Evolutionary conservation across 345 rosid species (phyloP).

Genomic region (Melaleuca alternifolia): DNA sequence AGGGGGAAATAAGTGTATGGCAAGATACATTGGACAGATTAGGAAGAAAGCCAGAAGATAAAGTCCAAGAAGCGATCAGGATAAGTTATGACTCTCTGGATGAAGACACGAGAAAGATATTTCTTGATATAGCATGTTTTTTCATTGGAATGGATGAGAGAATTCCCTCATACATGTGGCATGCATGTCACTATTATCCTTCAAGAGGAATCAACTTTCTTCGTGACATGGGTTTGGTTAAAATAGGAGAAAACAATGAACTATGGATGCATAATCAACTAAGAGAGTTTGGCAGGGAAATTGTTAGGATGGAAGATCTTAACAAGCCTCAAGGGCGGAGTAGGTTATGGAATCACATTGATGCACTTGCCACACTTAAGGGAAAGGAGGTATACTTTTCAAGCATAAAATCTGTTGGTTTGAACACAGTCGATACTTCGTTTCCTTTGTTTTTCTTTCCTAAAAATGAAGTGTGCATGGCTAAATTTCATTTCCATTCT

Average conservation of each 20-base stretch:
- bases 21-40: background rate
- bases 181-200: background rate
- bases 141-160: background rate
- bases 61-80: background rate
- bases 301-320: background rate
- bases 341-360: slow-evolving; percentile 1
- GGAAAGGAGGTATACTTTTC: background rate
- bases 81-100: background rate
- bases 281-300: background rate
- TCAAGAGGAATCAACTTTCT: background rate
- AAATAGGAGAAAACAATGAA: background rate
- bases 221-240: background rate
- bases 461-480: background rate
- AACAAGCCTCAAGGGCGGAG: background rate
- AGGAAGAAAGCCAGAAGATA: background rate
- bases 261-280: background rate
- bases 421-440: background rate
- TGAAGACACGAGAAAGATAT: background rate
- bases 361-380: background rate
- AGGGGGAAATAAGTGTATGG: background rate
- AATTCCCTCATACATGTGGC: background rate
- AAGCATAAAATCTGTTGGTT: background rate
- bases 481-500: background rate
- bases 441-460: background rate
- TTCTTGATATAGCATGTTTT: slow-evolving; percentile 1